A percentile compares a stretch with the other conserved stretches of the same genome.
phyloP scores from a whole-genome alignment of 2,329 filamentous ascomycete genomes.

The Mycogone perniciosa region DNA sequence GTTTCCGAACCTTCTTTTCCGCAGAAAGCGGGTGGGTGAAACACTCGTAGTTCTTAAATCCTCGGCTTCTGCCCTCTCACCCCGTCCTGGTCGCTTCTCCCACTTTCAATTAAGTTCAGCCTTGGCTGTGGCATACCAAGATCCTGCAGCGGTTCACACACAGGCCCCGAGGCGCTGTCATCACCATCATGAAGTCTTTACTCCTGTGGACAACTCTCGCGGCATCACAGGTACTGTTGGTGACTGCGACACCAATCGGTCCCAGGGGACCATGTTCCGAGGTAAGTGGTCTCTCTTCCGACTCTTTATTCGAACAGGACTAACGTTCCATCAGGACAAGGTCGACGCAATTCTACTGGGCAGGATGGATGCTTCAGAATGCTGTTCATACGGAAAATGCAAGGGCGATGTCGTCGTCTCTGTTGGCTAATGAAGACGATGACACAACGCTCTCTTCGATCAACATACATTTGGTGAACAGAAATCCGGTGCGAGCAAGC shows the following conservation, averaged over 20 bases:
- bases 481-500: background rate
- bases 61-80: too few relatives aligned
- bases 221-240: constrained; percentile 12
- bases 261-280: constrained; percentile 30
- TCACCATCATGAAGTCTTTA: constrained; percentile 5
- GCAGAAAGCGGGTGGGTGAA: too few relatives aligned
- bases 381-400: constrained; percentile 50
- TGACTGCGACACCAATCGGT: constrained; percentile 23
- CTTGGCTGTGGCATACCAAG: background rate
- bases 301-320: background rate
- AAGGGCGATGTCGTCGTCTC: constrained; percentile 43
- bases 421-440: constrained; percentile 29
- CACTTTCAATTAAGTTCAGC: background rate
- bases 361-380: constrained; percentile 40
- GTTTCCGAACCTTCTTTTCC: background rate
- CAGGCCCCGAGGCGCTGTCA: too few relatives aligned
- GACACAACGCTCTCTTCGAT: background rate
- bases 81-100: too few relatives aligned
- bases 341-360: constrained; percentile 42
- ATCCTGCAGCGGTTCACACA: too few relatives aligned
- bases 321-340: constrained; percentile 21
- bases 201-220: constrained; percentile 9
- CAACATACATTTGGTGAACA: background rate
- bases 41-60: too few relatives aligned
- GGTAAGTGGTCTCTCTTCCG: constrained; percentile 18